Base-by-base conservation (phyloP, 2,329 filamentous ascomycete species). In the Ophiocordyceps sinensis region DNA sequence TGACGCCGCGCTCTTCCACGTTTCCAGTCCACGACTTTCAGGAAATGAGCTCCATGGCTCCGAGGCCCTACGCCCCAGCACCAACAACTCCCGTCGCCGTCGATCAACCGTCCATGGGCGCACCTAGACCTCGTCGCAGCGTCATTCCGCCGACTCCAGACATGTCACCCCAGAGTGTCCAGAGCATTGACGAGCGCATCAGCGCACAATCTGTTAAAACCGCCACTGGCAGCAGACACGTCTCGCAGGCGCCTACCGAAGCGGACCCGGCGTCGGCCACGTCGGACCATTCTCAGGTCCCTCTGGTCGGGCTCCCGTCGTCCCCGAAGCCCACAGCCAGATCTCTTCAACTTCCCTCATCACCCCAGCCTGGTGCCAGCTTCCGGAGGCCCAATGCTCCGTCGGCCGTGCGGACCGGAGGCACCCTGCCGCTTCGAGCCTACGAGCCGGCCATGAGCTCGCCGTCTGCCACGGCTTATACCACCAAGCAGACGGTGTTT, bases 401-500 rank as follows among this genome's bases (percentile, higher is more conserved):
- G 2, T 67, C 71, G 10, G 73, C 73, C 0, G 65, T 77, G 28
- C 71, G 73, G 40, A 68, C 71, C 3, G 72, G 71, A 35, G 73
- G 76, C 32, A 56, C 67, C 1, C 63, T 81, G 32, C 77, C 77
- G 1, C 62, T 80, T 40, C 72, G 76, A 45, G 74, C 75, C 7
- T 80, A 78, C 47, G 75, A 80, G 53, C 67, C 72, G n/a, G 54
- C 70, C 2, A 46, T 75, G 37, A 58, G 58, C 39, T 75, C 73
- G 26, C 73, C 74, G 2, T 64, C 61, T 5, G 64, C 66, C 6
- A 58, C 61, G 29, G 47, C 55, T 7, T 62, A 66, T 40, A 69
- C 64, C 4, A 75, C 74, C 26, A 80, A 78, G 62, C 75, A 79
- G 55, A 82, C 77, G 0, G 72, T 78, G 1, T 74, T 82, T 46